Base-by-base conservation (phyloP, 441 rosid species). In the Gossypium davidsonii region DNA sequence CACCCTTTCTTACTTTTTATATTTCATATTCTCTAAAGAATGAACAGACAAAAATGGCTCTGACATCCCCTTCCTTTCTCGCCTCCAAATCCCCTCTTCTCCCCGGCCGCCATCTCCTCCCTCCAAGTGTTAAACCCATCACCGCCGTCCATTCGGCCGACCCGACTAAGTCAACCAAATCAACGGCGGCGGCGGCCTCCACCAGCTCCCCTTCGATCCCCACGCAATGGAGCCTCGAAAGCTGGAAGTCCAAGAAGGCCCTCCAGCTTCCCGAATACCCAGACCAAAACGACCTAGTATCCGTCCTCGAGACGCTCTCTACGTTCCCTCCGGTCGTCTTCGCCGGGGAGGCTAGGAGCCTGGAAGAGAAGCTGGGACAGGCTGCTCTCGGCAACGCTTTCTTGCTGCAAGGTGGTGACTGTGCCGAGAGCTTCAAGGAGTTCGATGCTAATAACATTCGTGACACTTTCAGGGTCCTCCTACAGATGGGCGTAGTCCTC, bases 261-360 rank as follows among this genome's bases (percentile, higher is more conserved):
- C 75, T 73, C 64, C 83, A 80, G 71, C 73, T 80, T 17, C 80
- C 82, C 10, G 79, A 79, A 53, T 79, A 79, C 53, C 80, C 82
- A 2, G 73, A 79, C 52, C 56, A 74, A 48, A 57, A 53, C 55
- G 78, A 73, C 14, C 78, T 79, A 2, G 61, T 70, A 14, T 73
- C 75, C 4, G 78, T 80, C 37, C 78, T 76, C 55, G 60, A 73
- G 28, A 76, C 76, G 28, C 73, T 79, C 7, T 77, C 77, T 28
- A 49, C 76, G 0, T 79, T 69, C 62, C 83, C 80, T 8, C 78
- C 79, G 34, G 34, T 59, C 20, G 64, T 59, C 18, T 59, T 59
- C 28, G 64, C 64, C 8, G 64, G 64, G 42, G 64, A 59, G 64
- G 64, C 64, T 17, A 59, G 42, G 39, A 59, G 15, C 9, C 64